Evolutionary conservation across 352 stramenopile genomes (phyloP).

Genomic region (Globisporangium splendens): DNA sequence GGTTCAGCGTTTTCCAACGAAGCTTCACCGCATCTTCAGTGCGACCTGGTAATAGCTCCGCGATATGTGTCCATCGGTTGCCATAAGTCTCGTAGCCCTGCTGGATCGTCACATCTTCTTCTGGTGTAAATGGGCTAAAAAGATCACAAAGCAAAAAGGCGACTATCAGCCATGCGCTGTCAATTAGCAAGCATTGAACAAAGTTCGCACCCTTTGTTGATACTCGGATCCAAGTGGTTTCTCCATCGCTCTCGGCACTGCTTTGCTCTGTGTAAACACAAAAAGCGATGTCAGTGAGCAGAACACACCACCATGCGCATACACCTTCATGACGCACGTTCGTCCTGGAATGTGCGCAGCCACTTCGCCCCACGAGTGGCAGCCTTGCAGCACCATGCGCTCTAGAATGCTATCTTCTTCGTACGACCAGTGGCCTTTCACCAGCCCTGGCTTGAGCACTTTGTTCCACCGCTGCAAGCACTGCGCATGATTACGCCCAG

Average conservation of each 20-base stretch:
- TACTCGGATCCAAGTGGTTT: constrained; percentile 94
- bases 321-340: constrained; percentile 28
- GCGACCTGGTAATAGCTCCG: constrained; percentile 76
- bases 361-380: constrained; percentile 63
- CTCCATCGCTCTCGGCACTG: constrained; percentile 96
- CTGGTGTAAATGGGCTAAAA: constrained; percentile 67
- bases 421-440: constrained; percentile 91
- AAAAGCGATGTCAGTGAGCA: too few species aligned
- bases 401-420: constrained; percentile 89
- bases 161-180: too few species aligned
- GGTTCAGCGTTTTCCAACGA: constrained; percentile 73
- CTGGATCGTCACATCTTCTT: constrained; percentile 94
- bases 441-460: constrained; percentile 88
- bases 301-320: neutral
- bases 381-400: constrained; percentile 75
- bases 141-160: too few species aligned
- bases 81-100: constrained; percentile 88
- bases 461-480: constrained; percentile 84
- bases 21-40: constrained; percentile 89
- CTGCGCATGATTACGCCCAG: constrained; percentile 62
- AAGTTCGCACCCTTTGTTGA: constrained; percentile 72
- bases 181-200: too few species aligned
- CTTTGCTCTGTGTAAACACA: constrained; percentile 74
- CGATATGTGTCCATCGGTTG: constrained; percentile 95
- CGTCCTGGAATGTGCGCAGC: constrained; percentile 54